A percentile compares a stretch with the other conserved stretches of the same genome.
Evolutionary conservation across 768 basidiomycete genomes (phyloP).

Genomic region (Hericium rajendrae): DNA sequence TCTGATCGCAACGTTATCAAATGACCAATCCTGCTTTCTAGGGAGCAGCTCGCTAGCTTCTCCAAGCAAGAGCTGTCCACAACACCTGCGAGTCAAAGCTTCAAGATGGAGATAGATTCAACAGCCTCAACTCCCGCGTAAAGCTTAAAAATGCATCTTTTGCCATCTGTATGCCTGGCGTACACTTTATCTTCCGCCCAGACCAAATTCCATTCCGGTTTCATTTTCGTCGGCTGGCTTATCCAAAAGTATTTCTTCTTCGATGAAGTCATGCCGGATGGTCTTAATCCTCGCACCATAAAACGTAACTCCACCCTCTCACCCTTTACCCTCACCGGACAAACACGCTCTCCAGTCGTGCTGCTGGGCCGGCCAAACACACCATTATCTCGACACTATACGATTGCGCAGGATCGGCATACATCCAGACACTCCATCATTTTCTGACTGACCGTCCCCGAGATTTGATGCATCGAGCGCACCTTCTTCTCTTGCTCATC

Average conservation of each 20-base stretch:
- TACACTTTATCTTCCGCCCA: too few relatives aligned
- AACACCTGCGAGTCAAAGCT: conserved; percentile 18
- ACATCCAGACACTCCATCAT: not conserved
- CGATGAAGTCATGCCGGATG: not conserved
- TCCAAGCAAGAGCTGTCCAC: conserved; percentile 31
- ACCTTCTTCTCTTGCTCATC: not conserved
- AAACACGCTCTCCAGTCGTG: not conserved
- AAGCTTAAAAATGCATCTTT: conserved; percentile 3
- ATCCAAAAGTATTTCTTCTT: not conserved
- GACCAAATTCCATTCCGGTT: not conserved
- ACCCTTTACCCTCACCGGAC: not conserved
- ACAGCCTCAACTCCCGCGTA: conserved; percentile 58
- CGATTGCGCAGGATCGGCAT: not conserved
- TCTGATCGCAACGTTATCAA: not conserved
- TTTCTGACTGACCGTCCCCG: not conserved
- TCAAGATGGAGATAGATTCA: conserved; percentile 63
- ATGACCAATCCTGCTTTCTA: conserved; percentile 16
- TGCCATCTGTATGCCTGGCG: not conserved
- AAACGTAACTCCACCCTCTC: not conserved
- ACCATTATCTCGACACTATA: not conserved
- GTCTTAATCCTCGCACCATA: not conserved
- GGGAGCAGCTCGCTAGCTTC: conserved; percentile 47
- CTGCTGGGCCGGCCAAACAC: not conserved
- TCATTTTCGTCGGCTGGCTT: not conserved
- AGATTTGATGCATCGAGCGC: not conserved